phyloP scores from a whole-genome alignment of 805 yeast species.

The Isabelozyma rhagii region DNA sequence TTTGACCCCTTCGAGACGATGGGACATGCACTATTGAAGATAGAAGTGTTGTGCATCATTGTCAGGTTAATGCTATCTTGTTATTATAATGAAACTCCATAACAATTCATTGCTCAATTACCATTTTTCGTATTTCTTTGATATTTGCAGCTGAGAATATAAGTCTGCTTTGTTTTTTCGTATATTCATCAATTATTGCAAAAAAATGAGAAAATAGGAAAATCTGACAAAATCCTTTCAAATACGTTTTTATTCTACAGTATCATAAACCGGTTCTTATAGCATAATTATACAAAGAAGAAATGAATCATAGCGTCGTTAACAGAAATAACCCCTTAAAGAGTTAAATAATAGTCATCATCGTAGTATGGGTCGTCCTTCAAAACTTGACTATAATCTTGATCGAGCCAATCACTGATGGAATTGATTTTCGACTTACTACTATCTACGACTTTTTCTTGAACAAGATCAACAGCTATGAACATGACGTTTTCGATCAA shows the following conservation, averaged over 20 bases:
- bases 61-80: too few species aligned
- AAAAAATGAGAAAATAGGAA: not conserved
- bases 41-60: too few species aligned
- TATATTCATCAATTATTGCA: not conserved
- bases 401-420: slow-evolving; percentile 5
- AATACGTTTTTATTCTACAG: slow-evolving; percentile 37
- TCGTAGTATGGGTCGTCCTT: slow-evolving; percentile 10
- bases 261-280: slow-evolving; percentile 27
- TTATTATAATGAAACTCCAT: too few species aligned
- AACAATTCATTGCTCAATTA: too few species aligned
- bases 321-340: not conserved
- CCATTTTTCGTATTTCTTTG: too few species aligned
- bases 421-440: slow-evolving; percentile 1
- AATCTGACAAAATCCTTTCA: slow-evolving; percentile 22
- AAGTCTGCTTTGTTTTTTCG: slow-evolving; percentile 24
- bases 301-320: not conserved
- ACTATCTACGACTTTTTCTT: not conserved
- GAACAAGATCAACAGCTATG: slow-evolving; percentile 8
- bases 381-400: slow-evolving; percentile 9
- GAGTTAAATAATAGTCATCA: slow-evolving; percentile 1
- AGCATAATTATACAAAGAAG: slow-evolving; percentile 24
- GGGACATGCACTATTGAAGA: too few species aligned
- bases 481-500: slow-evolving; percentile 19
- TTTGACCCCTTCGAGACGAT: too few species aligned
- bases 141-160: slow-evolving; percentile 50